Base-by-base conservation (phyloP, 2,329 filamentous ascomycete genomes). In the Neopestalotiopsis sp. region DNA sequence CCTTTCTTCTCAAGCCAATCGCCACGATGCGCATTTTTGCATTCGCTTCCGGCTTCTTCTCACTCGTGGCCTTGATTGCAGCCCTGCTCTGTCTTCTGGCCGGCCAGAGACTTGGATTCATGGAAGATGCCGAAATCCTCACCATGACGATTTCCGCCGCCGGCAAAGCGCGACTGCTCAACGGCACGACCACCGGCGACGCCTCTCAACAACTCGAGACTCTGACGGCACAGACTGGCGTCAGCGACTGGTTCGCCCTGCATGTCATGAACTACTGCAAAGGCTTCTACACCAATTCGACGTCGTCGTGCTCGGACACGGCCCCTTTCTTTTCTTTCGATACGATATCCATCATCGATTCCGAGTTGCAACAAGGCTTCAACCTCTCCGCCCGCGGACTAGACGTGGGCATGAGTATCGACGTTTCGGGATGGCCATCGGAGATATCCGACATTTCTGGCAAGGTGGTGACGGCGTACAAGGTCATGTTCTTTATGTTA, bases 401-500 rank as follows among this genome's bases (percentile, higher is more conserved):
- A 3, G 57, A 59, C 57, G 30, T 30, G 1, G 57, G 57, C 28
- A 24, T 59, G 2, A 59, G 20, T 12, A 30, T 59, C 0, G 30
- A 20, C 3, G 24, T 24, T 3, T 59, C 57, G 10, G 57, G 13
- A 2, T 59, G 24, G 24, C 30, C 57, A 17, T 59, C 57, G 24
- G 24, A 28, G 3, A 59, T 59, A 12, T 24, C 24, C 7, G 30
- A 34, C 57, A 28, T 34, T 17, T 59, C 30, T 14, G 24, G 24
- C 24, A 59, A 59, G 57, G 57, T 34, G 13, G 24, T 30, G 30
- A 28, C 57, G 17, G 57, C 57, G 4, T 59, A 59, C 12, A 59
- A 59, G 57, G 57, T 28, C 30, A 34, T 59, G 24, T 59, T 59
- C 57, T 59, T 59, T 24, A 59, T 59, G 57, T 24, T 59, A 5